Base-by-base conservation (phyloP, 345 rosid genomes). In the Draba incana region DNA sequence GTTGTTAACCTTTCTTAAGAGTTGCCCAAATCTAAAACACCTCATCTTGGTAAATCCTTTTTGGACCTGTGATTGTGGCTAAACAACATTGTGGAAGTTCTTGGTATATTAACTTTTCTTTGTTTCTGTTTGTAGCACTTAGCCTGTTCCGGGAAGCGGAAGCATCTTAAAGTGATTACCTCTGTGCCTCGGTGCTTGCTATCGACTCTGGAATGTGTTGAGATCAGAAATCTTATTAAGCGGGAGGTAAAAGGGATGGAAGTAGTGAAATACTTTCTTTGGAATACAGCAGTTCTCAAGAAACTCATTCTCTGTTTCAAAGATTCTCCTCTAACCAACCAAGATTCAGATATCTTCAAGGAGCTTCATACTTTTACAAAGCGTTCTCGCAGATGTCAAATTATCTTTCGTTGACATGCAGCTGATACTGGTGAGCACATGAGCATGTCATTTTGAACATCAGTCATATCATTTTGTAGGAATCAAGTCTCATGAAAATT, bases 1-100 rank as follows among this genome's bases (percentile, higher is more conserved):
- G 16, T 53, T 53, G 11, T 38, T 39, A 2, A 38, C 7, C 7
- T 2, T 53, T 53, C 57, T 53, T 53, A 10, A 6, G 2, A 31
- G 57, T 28, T 53, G 7, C 57, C 57, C 11, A 9, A 53, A 53
- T 53, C 57, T 53, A 3, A 53, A 31, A 53, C 39, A 53, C 38
- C 57, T 53, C 57, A 30, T 10, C 4, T 14, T 53, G 57, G 57
- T 53, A 53, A 53, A 9, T 49, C 5, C 25, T 49, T 2, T 4
- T 9, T 49, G 31, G 11, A 30, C 37, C 9, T 33, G 37, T 33
- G 37, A 30, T 33, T 33, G 6, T 33, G 35, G 33, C 33, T 30
- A 4, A 30, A 30, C 33, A 30, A 30, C 33, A 30, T 30, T 30
- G 33, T 30, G 33, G 33, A 30, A 30, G 33, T 5, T 5, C 4